Evolutionary conservation across 1,139 yeast genomes (phyloP).

Genomic region (Candida sojae): DNA sequence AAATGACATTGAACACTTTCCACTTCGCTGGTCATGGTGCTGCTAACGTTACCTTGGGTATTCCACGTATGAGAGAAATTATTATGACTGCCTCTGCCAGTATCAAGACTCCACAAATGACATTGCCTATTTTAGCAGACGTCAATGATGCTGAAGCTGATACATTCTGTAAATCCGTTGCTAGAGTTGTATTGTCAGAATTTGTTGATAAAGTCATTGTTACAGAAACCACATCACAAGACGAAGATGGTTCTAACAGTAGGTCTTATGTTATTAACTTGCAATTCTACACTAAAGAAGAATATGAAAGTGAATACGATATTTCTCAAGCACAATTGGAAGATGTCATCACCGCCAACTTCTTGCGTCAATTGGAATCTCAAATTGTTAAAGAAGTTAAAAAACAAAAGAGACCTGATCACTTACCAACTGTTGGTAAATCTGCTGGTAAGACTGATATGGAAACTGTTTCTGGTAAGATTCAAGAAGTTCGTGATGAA

Average conservation of each 20-base stretch:
- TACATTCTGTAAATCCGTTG: conserved; percentile 88
- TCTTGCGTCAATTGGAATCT: conserved; percentile 69
- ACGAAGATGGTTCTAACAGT: conserved; percentile 50
- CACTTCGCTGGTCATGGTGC: conserved; percentile 99
- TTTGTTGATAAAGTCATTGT: conserved; percentile 84
- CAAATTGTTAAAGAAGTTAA: conserved; percentile 79
- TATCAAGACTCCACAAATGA: conserved; percentile 98
- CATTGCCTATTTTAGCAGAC: conserved; percentile 77
- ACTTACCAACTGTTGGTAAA: conserved; percentile 68
- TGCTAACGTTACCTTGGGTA: conserved; percentile 98
- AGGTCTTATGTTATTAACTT: conserved; percentile 77
- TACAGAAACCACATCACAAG: conserved; percentile 78
- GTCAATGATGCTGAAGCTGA: conserved; percentile 88
- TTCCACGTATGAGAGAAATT: conserved; percentile 99
- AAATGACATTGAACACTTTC: conserved; percentile 99
- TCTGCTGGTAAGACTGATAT: conserved; percentile 62
- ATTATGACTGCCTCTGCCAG: conserved; percentile 97
- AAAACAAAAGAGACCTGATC: conserved; percentile 67
- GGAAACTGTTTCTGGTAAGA: conserved; percentile 34
- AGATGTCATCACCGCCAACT: conserved; percentile 60
- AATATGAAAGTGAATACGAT: conserved; percentile 88
- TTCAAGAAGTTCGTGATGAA: conserved; percentile 47
- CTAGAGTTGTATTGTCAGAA: conserved; percentile 83
- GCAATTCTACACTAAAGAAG: conserved; percentile 72
- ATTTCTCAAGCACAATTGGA: conserved; percentile 80